A percentile compares a stretch with the other conserved stretches of the same genome.
phyloP scores from a whole-genome alignment of 176 grass and related monocot genomes.

The Oryza meridionalis region DNA sequence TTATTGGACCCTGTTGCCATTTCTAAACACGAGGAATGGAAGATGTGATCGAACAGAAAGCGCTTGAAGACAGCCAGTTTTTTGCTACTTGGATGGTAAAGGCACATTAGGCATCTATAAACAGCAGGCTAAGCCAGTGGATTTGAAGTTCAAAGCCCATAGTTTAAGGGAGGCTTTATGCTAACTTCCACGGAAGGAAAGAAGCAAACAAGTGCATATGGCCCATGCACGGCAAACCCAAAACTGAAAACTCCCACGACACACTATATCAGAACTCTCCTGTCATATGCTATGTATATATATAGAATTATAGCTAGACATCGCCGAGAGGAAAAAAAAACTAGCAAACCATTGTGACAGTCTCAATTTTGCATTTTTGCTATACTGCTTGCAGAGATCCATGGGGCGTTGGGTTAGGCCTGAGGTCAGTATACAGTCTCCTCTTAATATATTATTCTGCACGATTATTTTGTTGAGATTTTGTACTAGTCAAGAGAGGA shows the following conservation, averaged over 20 bases:
- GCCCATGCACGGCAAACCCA: not conserved
- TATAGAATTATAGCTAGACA: not conserved
- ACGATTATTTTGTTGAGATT: not conserved
- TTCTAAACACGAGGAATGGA: not conserved
- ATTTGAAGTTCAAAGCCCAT: not conserved
- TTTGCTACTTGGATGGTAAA: not conserved
- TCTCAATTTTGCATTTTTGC: not conserved
- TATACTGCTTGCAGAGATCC: not conserved
- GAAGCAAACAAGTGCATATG: not conserved
- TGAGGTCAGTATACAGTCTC: not conserved
- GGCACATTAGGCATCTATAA: not conserved
- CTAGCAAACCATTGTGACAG: not conserved
- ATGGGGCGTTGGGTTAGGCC: constrained; percentile 36
- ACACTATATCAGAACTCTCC: not conserved
- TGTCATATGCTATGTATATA: not conserved
- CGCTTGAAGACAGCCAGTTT: not conserved
- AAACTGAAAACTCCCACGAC: not conserved
- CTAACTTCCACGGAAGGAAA: not conserved
- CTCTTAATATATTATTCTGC: not conserved
- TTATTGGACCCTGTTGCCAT: no score
- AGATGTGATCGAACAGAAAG: not conserved
- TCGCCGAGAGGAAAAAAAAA: not conserved
- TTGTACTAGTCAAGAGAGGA: not conserved
- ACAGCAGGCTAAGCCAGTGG: not conserved
- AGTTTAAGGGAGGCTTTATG: not conserved